Evolutionary conservation across 108 stramenopile species (phyloP), one percentile per base, ranked within the genome.

Genomic region (Skeletonema costatum): DNA sequence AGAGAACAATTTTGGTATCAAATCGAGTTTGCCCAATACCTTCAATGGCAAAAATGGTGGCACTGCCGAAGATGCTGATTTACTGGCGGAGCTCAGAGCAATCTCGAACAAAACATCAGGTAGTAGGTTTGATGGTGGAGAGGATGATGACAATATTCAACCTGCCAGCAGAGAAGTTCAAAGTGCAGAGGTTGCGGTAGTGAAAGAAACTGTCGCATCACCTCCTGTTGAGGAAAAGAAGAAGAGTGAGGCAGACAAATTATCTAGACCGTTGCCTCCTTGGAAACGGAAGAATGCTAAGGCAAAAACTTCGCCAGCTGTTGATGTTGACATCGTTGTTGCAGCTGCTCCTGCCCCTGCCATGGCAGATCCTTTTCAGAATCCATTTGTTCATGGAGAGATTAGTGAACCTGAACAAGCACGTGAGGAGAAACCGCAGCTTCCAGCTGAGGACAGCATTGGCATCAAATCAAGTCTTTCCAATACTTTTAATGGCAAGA

Each of bases 31-130:
- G 35, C 87, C 87, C 25, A 81, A 77, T 21, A 92, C 89, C 13
- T 89, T 92, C 48, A 68, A 58, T 50, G 91, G 92, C 16, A 88
- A 92, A 13, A 86, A 92, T 21, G 93, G 93, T 29, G 92, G 92
- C 0, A 71, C 70, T 64, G 93, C 93, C 9, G 80, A 86, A 91
- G 93, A 89, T 50, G 85, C 75, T 10, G 82, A 79, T 4, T 73
- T 87, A 32, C 50, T 91, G 46, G 86, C 87, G 4, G 74, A 82
- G 71, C 86, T 89, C 9, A 74, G 83, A 42, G 88, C 78, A 29
- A 80, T 91, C 21, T 88, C 87, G 31, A 70, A 46, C 44, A 81
- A 80, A 42, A 81, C 85, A 9, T 75, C 67, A 1, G 50, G 69
- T 12, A 71, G 69, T 70, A 75, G 87, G 25, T 88, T 88, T 44